These are phyloP conservation scores for Juglanconis juglandina DNA, from an alignment of 2,329 filamentous ascomycete species.

Conservation along the genomic window DNA sequence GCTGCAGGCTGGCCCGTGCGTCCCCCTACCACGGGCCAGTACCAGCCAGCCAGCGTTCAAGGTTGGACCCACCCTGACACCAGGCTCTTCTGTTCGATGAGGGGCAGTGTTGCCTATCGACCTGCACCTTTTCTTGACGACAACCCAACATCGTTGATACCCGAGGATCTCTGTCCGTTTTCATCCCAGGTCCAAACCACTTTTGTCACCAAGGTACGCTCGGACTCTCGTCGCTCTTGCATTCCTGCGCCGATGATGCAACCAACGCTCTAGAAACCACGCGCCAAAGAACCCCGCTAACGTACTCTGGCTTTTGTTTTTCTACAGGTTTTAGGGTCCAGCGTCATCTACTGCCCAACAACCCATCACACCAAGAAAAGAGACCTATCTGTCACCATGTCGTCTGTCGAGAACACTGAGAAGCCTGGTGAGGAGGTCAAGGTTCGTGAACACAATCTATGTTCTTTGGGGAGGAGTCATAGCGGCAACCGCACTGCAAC, in stretches of 20 bases:
- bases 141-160: conserved; percentile 4
- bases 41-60: no score
- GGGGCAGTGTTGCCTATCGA: conserved; percentile 11
- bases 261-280: no score
- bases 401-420: conserved; percentile 31
- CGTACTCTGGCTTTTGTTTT: conserved; percentile 11
- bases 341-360: neutral
- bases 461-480: neutral
- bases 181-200: neutral
- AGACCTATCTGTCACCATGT: conserved; percentile 26
- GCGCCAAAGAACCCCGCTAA: conserved; percentile 14
- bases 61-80: conserved; percentile 6
- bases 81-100: conserved; percentile 19
- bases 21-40: neutral
- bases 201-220: conserved; percentile 5
- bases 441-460: neutral
- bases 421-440: conserved; percentile 32
- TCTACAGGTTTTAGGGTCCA: conserved; percentile 6
- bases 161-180: neutral
- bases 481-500: neutral
- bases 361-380: neutral
- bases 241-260: neutral
- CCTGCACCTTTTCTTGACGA: conserved; percentile 4
- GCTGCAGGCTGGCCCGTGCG: conserved; percentile 6
- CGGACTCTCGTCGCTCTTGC: neutral